Evolutionary conservation across 768 basidiomycete genomes (phyloP).

Genomic region (Trametes sanguinea): DNA sequence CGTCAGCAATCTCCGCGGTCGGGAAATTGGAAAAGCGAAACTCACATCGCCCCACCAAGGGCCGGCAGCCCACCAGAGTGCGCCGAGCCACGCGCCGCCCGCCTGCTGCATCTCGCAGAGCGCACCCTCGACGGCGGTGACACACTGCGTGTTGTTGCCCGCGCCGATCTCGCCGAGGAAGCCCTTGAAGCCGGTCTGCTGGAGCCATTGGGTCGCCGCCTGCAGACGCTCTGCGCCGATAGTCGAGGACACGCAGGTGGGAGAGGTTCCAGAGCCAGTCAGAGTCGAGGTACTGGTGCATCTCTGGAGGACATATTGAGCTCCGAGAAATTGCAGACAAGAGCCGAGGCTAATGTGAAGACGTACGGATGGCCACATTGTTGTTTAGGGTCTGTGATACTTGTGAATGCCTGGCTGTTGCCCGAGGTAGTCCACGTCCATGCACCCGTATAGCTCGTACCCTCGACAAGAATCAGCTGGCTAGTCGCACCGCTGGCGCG

Average conservation of each 20-base stretch:
- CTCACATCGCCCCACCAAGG: conserved; percentile 61
- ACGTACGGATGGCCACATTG: conserved; percentile 56
- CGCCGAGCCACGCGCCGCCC: conserved; percentile 53
- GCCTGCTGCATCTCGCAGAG: conserved; percentile 60
- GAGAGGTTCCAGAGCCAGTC: conserved; percentile 60
- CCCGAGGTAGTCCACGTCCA: conserved; percentile 63
- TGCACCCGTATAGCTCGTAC: conserved; percentile 55
- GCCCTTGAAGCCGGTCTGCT: conserved; percentile 60
- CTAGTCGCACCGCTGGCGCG: conserved; percentile 58
- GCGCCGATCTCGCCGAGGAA: conserved; percentile 67
- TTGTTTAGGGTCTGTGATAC: conserved; percentile 60
- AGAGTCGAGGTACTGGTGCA: conserved; percentile 72
- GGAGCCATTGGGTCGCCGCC: conserved; percentile 58
- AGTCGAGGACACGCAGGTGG: conserved; percentile 56
- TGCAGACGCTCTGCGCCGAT: conserved; percentile 60
- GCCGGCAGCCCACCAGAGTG: conserved; percentile 62
- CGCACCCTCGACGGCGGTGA: conserved; percentile 54
- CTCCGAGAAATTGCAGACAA: not conserved
- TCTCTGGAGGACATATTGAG: conserved; percentile 41
- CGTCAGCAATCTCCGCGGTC: not conserved
- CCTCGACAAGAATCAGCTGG: conserved; percentile 44
- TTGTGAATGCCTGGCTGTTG: conserved; percentile 53
- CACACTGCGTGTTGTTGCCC: conserved; percentile 44
- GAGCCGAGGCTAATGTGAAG: not conserved
- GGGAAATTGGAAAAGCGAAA: conserved; percentile 15